Conservation (phyloP, 192 early-diverging fungal genomes). For the Coemansia sp. region DNA sequence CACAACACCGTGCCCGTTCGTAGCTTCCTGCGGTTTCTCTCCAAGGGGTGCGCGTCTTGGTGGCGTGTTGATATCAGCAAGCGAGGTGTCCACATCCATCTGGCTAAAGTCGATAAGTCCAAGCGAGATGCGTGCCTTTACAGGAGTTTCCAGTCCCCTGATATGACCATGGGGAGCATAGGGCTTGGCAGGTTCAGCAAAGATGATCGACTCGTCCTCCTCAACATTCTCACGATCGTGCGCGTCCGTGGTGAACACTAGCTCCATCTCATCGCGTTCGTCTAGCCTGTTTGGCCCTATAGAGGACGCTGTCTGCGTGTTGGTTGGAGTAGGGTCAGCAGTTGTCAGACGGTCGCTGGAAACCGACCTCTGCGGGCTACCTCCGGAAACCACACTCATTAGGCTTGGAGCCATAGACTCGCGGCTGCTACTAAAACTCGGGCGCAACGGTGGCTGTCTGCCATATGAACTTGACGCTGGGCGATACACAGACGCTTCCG, state of each 20-base stretch:
- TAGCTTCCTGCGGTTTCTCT: background rate
- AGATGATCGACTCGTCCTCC: conserved; percentile 13
- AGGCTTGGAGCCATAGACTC: conserved; percentile 22
- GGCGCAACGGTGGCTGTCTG: conserved; percentile 17
- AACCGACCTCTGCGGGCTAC: conserved; percentile 27
- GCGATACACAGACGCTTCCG: conserved; percentile 15
- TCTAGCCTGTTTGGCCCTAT: conserved; percentile 15
- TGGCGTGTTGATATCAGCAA: conserved; percentile 24
- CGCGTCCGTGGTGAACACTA: background rate
- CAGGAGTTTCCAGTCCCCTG: conserved; percentile 25
- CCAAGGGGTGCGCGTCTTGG: background rate
- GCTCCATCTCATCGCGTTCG: conserved; percentile 20
- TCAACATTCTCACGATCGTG: background rate
- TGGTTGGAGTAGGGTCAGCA: background rate
- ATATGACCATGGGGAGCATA: conserved; percentile 17
- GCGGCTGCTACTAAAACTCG: conserved; percentile 25
- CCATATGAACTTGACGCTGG: conserved; percentile 15
- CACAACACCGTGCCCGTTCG: background rate
- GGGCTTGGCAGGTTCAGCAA: conserved; percentile 6
- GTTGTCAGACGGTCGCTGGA: background rate
- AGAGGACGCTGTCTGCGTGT: background rate
- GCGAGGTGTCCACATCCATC: conserved; percentile 37
- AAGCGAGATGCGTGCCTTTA: conserved; percentile 38
- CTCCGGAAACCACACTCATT: conserved; percentile 29
- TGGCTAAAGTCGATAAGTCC: conserved; percentile 53